A percentile compares a stretch with the other conserved stretches of the same genome.
phyloP scores from a whole-genome alignment of 2,329 filamentous ascomycete species.

The Stemphylium vesicarium region DNA sequence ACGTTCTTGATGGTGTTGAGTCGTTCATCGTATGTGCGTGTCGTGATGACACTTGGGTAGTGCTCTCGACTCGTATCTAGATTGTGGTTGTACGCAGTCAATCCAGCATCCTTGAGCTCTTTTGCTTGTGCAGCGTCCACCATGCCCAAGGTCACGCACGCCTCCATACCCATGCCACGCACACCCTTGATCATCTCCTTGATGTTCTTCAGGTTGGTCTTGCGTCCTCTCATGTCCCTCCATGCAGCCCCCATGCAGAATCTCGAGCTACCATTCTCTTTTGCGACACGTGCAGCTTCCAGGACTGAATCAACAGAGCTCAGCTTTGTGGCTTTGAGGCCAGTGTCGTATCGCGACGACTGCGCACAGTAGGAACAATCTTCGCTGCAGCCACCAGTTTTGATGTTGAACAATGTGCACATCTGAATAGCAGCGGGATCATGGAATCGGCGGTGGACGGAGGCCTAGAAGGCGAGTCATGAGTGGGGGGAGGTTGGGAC shows the following conservation, averaged over 20 bases:
- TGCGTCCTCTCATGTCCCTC: conserved; percentile 91
- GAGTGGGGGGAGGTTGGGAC: not conserved
- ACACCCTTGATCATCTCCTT: conserved; percentile 86
- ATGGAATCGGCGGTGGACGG: conserved; percentile 84
- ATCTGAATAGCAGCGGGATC: conserved; percentile 84
- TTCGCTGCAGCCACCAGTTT: conserved; percentile 89
- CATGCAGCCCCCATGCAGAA: conserved; percentile 97
- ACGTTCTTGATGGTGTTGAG: conserved; percentile 80
- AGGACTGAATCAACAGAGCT: conserved; percentile 82
- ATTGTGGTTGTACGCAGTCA: conserved; percentile 96
- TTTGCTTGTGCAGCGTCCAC: conserved; percentile 80
- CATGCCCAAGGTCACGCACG: conserved; percentile 93
- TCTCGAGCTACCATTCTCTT: conserved; percentile 82
- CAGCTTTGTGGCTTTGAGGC: conserved; percentile 79
- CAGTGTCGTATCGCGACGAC: conserved; percentile 79
- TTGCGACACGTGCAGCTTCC: conserved; percentile 75
- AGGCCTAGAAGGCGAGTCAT: conserved; percentile 59
- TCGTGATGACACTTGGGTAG: conserved; percentile 86
- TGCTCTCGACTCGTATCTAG: conserved; percentile 89
- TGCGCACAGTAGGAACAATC: conserved; percentile 95
- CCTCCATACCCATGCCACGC: conserved; percentile 82
- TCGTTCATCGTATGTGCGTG: conserved; percentile 85
- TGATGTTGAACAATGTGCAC: conserved; percentile 96
- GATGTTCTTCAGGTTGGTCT: conserved; percentile 81
- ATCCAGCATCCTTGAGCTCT: conserved; percentile 80